phyloP scores from a whole-genome alignment of 139 green algal genomes.

The Tetraselmis striata region DNA sequence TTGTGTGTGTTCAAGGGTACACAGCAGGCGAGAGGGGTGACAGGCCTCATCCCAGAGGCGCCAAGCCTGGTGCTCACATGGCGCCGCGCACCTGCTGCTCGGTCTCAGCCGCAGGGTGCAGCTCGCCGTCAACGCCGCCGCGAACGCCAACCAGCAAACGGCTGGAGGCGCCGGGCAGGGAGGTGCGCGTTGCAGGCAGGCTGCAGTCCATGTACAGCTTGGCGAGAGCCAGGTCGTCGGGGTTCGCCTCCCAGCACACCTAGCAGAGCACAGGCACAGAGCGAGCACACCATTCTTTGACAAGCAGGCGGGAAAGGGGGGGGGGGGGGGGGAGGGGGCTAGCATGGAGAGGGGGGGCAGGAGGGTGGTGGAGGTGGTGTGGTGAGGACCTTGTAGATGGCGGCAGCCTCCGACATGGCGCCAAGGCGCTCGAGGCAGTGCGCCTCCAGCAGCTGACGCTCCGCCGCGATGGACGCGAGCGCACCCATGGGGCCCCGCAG shows the following conservation, averaged over 20 bases:
- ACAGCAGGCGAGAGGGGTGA: too few relatives aligned
- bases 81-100: not conserved
- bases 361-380: too few relatives aligned
- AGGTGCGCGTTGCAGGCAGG: conserved; percentile 22
- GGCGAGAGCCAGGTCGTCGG: conserved; percentile 49
- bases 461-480: conserved; percentile 26
- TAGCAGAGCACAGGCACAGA: too few relatives aligned
- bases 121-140: not conserved
- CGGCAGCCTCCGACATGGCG: conserved; percentile 29
- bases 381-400: conserved; percentile 18
- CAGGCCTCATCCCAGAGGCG: too few relatives aligned
- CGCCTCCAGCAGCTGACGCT: conserved; percentile 39
- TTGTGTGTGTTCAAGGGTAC: too few relatives aligned
- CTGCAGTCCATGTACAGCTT: conserved; percentile 52
- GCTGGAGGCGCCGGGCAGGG: not conserved
- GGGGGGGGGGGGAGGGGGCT: not conserved
- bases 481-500: conserved; percentile 12
- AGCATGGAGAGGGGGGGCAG: too few relatives aligned
- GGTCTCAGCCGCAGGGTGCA: too few relatives aligned
- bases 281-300: too few relatives aligned
- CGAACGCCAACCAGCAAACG: not conserved
- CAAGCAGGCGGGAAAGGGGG: too few relatives aligned
- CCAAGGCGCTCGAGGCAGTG: conserved; percentile 32
- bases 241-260: conserved; percentile 11
- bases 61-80: too few relatives aligned